Evolutionary conservation across 257 asterid genomes (phyloP).

Genomic region (Striga asiatica): DNA sequence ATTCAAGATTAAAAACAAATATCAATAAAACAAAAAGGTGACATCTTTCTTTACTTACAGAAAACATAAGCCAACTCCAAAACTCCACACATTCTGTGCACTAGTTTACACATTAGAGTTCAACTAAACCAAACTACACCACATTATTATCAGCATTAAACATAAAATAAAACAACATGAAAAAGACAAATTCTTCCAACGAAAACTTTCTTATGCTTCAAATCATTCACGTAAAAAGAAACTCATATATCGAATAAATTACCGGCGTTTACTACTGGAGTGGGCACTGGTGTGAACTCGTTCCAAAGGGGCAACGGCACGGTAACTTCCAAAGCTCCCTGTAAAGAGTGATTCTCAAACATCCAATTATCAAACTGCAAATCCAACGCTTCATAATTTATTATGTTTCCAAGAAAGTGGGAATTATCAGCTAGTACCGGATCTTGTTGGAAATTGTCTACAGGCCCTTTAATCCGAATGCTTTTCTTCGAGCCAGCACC

Average conservation of each 20-base stretch:
- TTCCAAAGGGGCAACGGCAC: constrained; percentile 32
- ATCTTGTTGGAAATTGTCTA: constrained; percentile 15
- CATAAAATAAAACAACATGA: too few relatives aligned
- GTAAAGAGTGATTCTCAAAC: constrained; percentile 24
- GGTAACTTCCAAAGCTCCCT: constrained; percentile 24
- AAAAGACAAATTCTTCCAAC: constrained; percentile 3
- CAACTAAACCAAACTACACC: background rate
- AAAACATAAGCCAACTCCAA: background rate
- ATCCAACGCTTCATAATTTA: constrained; percentile 17
- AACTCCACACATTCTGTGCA: constrained; percentile 7
- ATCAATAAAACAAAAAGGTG: background rate
- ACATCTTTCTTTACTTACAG: constrained; percentile 20
- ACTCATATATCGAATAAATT: constrained; percentile 25
- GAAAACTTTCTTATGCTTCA: background rate
- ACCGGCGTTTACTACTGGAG: constrained; percentile 29
- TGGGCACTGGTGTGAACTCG: constrained; percentile 32
- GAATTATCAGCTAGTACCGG: constrained; percentile 15
- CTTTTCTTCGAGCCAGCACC: constrained; percentile 17
- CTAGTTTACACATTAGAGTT: too few relatives aligned
- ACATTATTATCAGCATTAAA: background rate
- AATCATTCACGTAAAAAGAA: constrained; percentile 15
- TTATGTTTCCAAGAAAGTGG: constrained; percentile 22
- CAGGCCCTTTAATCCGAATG: constrained; percentile 14
- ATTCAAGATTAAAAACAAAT: too few relatives aligned
- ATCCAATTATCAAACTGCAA: constrained; percentile 30